Conservation (phyloP, 2,329 filamentous ascomycete species). For the Fusarium mangiferae region DNA sequence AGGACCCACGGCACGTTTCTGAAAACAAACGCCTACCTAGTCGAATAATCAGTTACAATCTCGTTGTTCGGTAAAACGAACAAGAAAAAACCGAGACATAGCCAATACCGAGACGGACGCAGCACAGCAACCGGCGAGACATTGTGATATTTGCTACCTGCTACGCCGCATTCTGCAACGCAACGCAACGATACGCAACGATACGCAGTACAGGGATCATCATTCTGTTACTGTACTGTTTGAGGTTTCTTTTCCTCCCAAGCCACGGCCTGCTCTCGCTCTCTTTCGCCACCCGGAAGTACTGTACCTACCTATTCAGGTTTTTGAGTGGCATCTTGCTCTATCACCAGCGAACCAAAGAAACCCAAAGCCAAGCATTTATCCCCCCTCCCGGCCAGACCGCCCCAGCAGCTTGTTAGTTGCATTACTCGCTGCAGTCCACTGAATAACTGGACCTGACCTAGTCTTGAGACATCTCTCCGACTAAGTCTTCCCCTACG, state of each 20-base stretch:
- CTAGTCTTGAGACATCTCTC: slow-evolving; percentile 35
- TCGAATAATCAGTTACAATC: slow-evolving; percentile 10
- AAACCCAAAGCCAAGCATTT: not conserved
- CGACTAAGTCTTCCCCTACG: slow-evolving; percentile 17
- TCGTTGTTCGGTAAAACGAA: slow-evolving; percentile 20
- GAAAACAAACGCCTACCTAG: slow-evolving; percentile 19
- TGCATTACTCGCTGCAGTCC: not conserved
- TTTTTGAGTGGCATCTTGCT: slow-evolving; percentile 22
- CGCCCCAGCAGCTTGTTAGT: slow-evolving; percentile 6
- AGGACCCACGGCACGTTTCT: slow-evolving; percentile 10
- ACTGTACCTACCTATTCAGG: not conserved
- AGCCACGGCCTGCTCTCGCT: slow-evolving; percentile 25
- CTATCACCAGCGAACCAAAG: slow-evolving; percentile 3
- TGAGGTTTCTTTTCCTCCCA: slow-evolving; percentile 7
- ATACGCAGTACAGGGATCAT: slow-evolving; percentile 4
- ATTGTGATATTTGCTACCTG: slow-evolving; percentile 15
- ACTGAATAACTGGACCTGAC: slow-evolving; percentile 19
- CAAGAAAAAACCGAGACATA: slow-evolving; percentile 28
- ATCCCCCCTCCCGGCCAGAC: slow-evolving; percentile 24
- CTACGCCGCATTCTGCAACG: slow-evolving; percentile 39
- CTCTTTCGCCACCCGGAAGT: slow-evolving; percentile 21
- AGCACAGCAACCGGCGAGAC: slow-evolving; percentile 21
- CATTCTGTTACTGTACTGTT: not conserved
- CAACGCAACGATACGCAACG: slow-evolving; percentile 11
- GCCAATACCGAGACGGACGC: slow-evolving; percentile 25